These are phyloP conservation scores for Paraconiothyrium brasiliense DNA, from an alignment of 2,329 filamentous ascomycete species.

Conservation along the genomic window DNA sequence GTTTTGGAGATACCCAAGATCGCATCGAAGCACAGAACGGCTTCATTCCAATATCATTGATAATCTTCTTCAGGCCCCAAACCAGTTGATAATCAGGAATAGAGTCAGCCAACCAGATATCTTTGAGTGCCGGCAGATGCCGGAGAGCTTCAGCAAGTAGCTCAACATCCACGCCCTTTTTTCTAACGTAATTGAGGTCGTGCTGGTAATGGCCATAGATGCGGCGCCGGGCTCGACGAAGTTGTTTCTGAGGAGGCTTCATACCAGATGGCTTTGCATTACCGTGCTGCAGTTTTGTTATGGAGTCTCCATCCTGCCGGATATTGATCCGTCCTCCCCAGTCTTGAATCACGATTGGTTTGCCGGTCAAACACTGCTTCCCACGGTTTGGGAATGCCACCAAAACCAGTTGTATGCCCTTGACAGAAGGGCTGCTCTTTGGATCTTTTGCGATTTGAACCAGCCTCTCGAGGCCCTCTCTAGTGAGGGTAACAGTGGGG, in stretches of 20 bases:
- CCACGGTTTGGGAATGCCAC: conserved; percentile 3
- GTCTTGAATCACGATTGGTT: background rate
- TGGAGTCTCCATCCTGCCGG: background rate
- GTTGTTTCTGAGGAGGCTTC: background rate
- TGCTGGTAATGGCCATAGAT: conserved; percentile 13
- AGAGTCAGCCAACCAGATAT: too few species aligned
- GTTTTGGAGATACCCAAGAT: background rate
- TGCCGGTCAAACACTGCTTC: background rate
- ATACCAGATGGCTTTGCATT: too few species aligned
- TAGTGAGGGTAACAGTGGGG: conserved; percentile 10
- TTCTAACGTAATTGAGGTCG: conserved; percentile 15
- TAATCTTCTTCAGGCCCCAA: background rate
- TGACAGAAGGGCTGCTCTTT: background rate
- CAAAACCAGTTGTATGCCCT: conserved; percentile 6
- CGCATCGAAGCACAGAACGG: background rate
- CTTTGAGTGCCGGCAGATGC: conserved; percentile 13
- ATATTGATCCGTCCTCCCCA: background rate
- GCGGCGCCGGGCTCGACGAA: conserved; percentile 5
- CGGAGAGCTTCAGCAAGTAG: conserved; percentile 18
- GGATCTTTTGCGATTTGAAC: conserved; percentile 7
- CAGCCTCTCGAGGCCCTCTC: conserved; percentile 10
- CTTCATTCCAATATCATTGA: background rate
- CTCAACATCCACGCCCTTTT: conserved; percentile 11
- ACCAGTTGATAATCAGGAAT: too few species aligned
- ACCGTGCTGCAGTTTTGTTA: background rate